Percentiles rank a stretch among this genome's conserved stretches.
phyloP scores from a whole-genome alignment of 257 asterid species.

The Solanum pennellii region DNA sequence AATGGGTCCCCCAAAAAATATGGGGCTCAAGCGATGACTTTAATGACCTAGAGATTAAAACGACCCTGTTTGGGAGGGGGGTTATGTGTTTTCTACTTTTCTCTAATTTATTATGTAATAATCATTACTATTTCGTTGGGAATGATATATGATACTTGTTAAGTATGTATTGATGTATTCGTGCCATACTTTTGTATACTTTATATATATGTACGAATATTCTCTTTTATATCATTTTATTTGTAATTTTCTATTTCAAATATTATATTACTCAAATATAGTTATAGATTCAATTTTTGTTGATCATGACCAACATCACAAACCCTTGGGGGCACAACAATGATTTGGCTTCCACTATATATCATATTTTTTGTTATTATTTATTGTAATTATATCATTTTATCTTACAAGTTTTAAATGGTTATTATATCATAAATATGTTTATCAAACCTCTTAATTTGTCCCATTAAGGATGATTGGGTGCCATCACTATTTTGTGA shows the following conservation, averaged over 20 bases:
- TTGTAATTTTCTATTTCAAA: not conserved
- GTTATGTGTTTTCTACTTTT: too few species aligned
- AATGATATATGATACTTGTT: not conserved
- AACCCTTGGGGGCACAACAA: not conserved
- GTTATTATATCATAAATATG: not conserved
- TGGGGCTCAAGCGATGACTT: too few species aligned
- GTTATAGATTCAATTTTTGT: not conserved
- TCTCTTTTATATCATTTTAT: too few species aligned
- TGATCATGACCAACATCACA: not conserved
- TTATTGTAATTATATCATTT: not conserved
- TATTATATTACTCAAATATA: too few species aligned
- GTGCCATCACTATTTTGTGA: not conserved
- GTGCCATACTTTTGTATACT: not conserved
- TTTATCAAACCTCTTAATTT: not conserved
- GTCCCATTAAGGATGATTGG: not conserved
- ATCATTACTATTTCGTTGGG: not conserved
- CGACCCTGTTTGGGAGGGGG: fast-evolving
- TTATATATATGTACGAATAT: not conserved
- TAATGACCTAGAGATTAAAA: too few species aligned
- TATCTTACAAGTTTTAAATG: not conserved
- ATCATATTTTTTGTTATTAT: not conserved
- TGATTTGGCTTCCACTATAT: not conserved
- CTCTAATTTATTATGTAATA: too few species aligned
- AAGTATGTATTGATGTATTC: not conserved
- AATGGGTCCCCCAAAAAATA: fast-evolving